Evolutionary conservation across 1,139 yeast genomes (phyloP).

Genomic region (Geotrichum aggregatum): DNA sequence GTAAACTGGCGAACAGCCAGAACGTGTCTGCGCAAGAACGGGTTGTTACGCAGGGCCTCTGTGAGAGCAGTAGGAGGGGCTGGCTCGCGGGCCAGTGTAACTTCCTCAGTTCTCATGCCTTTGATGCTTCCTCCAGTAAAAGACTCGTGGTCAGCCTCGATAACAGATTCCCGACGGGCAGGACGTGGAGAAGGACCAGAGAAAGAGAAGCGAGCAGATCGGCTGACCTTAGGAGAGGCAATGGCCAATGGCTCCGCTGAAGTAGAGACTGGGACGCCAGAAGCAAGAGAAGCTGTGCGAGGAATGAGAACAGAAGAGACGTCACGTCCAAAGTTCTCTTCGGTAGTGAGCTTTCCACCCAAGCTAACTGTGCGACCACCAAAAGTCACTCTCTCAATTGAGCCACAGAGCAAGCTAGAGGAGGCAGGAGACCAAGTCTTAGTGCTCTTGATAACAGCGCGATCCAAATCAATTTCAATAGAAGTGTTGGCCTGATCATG

Average conservation of each 20-base stretch:
- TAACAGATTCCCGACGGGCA: conserved; percentile 30
- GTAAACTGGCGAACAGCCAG: conserved; percentile 82
- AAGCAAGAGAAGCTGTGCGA: conserved; percentile 22
- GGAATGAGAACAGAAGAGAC: conserved; percentile 31
- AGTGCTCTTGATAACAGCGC: conserved; percentile 48
- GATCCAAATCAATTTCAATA: conserved; percentile 80
- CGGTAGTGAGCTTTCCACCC: conserved; percentile 67
- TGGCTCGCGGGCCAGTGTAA: conserved; percentile 44
- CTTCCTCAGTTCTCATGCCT: conserved; percentile 24
- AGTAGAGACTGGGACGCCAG: conserved; percentile 18
- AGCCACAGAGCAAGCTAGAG: conserved; percentile 58
- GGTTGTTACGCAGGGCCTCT: conserved; percentile 76
- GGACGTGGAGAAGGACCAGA: conserved; percentile 20
- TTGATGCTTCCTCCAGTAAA: conserved; percentile 39
- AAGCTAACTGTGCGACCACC: conserved; percentile 75
- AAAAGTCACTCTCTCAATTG: conserved; percentile 82
- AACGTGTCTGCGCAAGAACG: conserved; percentile 83
- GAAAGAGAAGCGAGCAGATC: conserved; percentile 41
- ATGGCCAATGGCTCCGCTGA: conserved; percentile 23
- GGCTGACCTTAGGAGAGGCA: conserved; percentile 17
- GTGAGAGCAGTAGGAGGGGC: conserved; percentile 73
- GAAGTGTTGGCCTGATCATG: conserved; percentile 70
- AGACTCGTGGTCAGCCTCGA: conserved; percentile 33
- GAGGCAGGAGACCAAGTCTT: conserved; percentile 50
- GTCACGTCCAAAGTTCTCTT: conserved; percentile 55